These are phyloP conservation scores for Digitaria exilis DNA, from an alignment of 202 grass and related monocot species.

Conservation along the genomic window DNA sequence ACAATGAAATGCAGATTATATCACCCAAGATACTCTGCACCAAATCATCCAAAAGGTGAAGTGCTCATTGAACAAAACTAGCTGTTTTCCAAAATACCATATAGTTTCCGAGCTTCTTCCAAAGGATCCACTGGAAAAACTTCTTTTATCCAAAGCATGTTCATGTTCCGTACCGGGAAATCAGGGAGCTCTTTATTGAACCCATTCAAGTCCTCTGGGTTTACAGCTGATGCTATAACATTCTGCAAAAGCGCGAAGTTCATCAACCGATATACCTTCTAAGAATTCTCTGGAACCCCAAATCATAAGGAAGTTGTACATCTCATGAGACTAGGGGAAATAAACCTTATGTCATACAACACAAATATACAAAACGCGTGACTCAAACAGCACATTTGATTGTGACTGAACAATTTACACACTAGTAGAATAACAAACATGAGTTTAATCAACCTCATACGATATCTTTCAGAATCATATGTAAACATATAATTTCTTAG, in stretches of 20 bases:
- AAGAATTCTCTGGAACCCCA: no score
- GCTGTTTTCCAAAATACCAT: constrained; percentile 42
- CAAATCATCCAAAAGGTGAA: not conserved
- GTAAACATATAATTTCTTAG: not conserved
- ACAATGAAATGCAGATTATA: not conserved
- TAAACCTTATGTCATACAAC: not conserved
- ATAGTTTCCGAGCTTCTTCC: constrained; percentile 64
- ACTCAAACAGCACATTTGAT: not conserved
- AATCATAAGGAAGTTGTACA: not conserved
- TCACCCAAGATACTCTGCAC: not conserved
- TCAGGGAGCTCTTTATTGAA: constrained; percentile 44
- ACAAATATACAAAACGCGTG: not conserved
- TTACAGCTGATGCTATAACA: constrained; percentile 47
- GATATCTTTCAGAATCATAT: not conserved
- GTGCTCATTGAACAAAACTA: constrained; percentile 27
- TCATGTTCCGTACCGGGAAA: constrained; percentile 42
- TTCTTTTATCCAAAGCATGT: constrained; percentile 68
- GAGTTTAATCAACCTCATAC: no score
- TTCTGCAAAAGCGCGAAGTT: constrained; percentile 54
- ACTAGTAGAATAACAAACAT: not conserved
- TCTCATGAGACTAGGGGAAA: not conserved
- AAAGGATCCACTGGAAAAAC: constrained; percentile 62
- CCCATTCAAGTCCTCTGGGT: constrained; percentile 34
- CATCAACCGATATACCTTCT: constrained; percentile 19
- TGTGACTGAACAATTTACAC: not conserved